Conservation (phyloP, 2,329 filamentous ascomycete genomes). For the Alternaria gansuensis region DNA sequence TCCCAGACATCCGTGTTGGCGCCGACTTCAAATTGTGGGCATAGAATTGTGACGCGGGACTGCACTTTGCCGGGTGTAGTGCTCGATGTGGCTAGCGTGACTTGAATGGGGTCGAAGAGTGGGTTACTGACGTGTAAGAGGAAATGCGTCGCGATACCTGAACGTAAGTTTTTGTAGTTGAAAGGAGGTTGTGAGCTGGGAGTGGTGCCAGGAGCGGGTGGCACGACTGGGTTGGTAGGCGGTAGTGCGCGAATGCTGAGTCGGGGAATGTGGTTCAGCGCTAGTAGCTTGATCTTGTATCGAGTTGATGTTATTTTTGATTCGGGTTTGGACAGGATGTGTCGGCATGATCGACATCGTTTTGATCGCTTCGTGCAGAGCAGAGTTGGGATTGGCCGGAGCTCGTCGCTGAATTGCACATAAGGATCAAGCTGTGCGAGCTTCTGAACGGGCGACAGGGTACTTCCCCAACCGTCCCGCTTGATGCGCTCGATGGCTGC, state of each 20-base stretch:
- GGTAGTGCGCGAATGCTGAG: conserved; percentile 74
- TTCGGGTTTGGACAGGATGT: conserved; percentile 95
- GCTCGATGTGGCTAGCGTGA: conserved; percentile 82
- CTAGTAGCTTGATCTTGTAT: conserved; percentile 91
- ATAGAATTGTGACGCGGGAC: conserved; percentile 85
- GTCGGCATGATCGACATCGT: conserved; percentile 88
- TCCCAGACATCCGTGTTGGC: conserved; percentile 96
- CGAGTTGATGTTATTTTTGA: conserved; percentile 86
- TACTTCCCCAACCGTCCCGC: conserved; percentile 72
- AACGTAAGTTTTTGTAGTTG: conserved; percentile 59
- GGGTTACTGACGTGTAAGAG: conserved; percentile 92
- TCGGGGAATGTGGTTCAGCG: conserved; percentile 82
- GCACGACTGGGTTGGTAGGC: conserved; percentile 60
- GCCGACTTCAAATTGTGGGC: conserved; percentile 91
- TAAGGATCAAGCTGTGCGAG: conserved; percentile 59
- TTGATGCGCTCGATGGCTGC: conserved; percentile 63
- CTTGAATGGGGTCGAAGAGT: conserved; percentile 87
- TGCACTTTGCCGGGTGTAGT: conserved; percentile 50
- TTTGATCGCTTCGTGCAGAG: conserved; percentile 93
- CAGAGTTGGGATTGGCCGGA: conserved; percentile 82
- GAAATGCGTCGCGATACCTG: conserved; percentile 72
- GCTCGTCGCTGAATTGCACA: conserved; percentile 72
- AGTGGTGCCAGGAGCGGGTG: conserved; percentile 35
- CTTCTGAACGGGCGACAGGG: conserved; percentile 64
- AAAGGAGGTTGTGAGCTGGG: conserved; percentile 40